Base-by-base conservation (phyloP, 345 rosid species). In the Gossypium stocksii region DNA sequence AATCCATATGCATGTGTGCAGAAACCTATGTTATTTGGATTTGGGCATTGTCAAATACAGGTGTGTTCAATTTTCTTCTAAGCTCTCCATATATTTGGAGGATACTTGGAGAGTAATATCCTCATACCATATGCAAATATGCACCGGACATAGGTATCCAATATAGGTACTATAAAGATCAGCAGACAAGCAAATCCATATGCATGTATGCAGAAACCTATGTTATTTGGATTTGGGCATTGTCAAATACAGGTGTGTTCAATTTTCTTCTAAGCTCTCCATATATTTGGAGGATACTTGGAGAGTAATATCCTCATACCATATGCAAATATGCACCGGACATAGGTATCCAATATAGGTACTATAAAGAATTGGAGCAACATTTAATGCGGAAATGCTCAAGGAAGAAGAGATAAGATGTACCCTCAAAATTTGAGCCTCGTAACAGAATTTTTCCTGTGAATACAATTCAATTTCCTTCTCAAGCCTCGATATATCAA, bases 371-470 rank as follows among this genome's bases (percentile, higher is more conserved):
- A 22, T 19, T 13, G 15, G 15, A 57, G 25, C 61, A 57, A 57
- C 27, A 57, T 8, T 34, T 34, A 34, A 57, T 23, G 20, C 2
- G 0, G 8, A 67, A 54, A 67, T 41, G 14, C 71, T 46, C 17
- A 9, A 51, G 57, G 25, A 8, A 9, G 57, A 73, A 65, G 74
- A 72, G 66, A 69, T 78, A 70, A 45, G 45, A 60, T 76, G 65
- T 87, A 96, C 99, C 89, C 97, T 93, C 70, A 95, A 76, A 80
- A 96, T 85, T 83, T 93, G 99, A 78, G 99, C 97, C 75, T 93
- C 98, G 59, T 88, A 93, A 74, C 99, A 96, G 66, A 90, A 88
- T 80, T 96, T 96, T 83, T 91, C 98, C 82, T 93, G 99, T 7
- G 92, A 85, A 85, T 81, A 84, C 27, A 72, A 54, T 73, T 96